A percentile compares a stretch with the other conserved stretches of the same genome.
Evolutionary conservation across 139 green algal genomes (phyloP).

Genomic region (Micromonas pusilla): DNA sequence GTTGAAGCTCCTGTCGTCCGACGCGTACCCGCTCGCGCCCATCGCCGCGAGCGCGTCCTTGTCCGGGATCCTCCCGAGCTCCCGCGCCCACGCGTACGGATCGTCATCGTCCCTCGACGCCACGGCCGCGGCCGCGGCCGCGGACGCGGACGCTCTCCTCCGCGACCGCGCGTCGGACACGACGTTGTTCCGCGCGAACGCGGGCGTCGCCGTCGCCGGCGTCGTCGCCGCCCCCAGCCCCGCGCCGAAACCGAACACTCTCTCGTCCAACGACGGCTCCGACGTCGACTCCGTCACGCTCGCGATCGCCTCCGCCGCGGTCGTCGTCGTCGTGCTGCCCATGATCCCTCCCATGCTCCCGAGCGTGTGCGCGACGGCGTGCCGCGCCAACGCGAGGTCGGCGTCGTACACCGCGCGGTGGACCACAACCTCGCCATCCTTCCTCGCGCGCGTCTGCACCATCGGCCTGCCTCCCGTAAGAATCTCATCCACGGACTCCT

Average conservation of each 20-base stretch:
- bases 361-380: background rate
- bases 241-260: no score
- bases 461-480: conserved; percentile 61
- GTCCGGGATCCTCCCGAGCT: conserved; percentile 46
- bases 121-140: no score
- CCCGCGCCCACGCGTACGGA: conserved; percentile 50
- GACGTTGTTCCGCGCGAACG: no score
- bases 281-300: no score
- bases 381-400: background rate
- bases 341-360: conserved; percentile 3
- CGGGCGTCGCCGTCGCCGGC: no score
- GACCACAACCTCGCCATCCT: background rate
- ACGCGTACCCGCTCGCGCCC: conserved; percentile 1
- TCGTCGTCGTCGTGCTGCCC: background rate
- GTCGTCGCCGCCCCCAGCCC: no score
- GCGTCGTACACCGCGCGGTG: conserved; percentile 20
- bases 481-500: conserved; percentile 74
- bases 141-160: background rate
- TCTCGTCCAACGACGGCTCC: no score
- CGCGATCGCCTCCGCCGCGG: background rate
- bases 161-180: background rate
- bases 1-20: no score
- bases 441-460: conserved; percentile 59
- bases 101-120: no score
- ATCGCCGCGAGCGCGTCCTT: conserved; percentile 36